Percentiles rank a stretch among this genome's conserved stretches.
Evolutionary conservation across 2,329 filamentous ascomycete genomes (phyloP).

Genomic region (Sclerotiophoma versabilis): DNA sequence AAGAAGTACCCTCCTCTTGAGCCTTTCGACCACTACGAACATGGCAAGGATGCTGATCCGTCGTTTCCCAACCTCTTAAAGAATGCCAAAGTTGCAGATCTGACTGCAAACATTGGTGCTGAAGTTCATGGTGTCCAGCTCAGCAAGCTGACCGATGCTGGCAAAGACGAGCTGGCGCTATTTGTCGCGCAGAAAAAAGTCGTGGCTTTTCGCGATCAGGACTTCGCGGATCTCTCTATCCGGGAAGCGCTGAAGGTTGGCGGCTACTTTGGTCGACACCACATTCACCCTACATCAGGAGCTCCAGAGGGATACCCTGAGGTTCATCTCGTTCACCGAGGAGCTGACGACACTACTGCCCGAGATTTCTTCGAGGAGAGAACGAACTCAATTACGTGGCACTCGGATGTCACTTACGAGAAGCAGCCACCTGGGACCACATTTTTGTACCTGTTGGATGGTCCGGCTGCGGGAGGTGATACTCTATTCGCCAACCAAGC

Average conservation of each 20-base stretch:
- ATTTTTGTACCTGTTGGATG: slow-evolving; percentile 87
- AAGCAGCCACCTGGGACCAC: slow-evolving; percentile 88
- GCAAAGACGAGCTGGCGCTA: slow-evolving; percentile 78
- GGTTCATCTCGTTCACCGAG: slow-evolving; percentile 79
- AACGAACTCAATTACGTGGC: slow-evolving; percentile 86
- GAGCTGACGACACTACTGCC: slow-evolving; percentile 67
- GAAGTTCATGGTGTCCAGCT: slow-evolving; percentile 76
- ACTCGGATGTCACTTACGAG: slow-evolving; percentile 89
- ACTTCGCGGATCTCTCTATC: slow-evolving; percentile 71
- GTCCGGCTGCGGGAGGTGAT: slow-evolving; percentile 80
- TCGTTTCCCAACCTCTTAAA: slow-evolving; percentile 72
- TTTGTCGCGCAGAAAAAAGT: slow-evolving; percentile 80
- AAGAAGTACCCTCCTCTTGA: slow-evolving; percentile 67
- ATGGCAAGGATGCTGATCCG: slow-evolving; percentile 76
- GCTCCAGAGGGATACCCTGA: slow-evolving; percentile 76
- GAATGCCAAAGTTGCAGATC: slow-evolving; percentile 61
- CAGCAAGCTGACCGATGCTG: slow-evolving; percentile 69
- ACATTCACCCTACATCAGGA: slow-evolving; percentile 82
- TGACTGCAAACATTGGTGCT: slow-evolving; percentile 77
- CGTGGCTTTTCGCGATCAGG: slow-evolving; percentile 76
- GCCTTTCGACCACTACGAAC: slow-evolving; percentile 76
- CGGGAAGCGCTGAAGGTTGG: slow-evolving; percentile 72
- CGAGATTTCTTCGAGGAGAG: slow-evolving; percentile 70
- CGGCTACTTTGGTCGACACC: slow-evolving; percentile 79
- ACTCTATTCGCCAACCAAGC: slow-evolving; percentile 82